phyloP scores from a whole-genome alignment of 768 basidiomycete genomes.

The Porpolomopsis calyptriformis region DNA sequence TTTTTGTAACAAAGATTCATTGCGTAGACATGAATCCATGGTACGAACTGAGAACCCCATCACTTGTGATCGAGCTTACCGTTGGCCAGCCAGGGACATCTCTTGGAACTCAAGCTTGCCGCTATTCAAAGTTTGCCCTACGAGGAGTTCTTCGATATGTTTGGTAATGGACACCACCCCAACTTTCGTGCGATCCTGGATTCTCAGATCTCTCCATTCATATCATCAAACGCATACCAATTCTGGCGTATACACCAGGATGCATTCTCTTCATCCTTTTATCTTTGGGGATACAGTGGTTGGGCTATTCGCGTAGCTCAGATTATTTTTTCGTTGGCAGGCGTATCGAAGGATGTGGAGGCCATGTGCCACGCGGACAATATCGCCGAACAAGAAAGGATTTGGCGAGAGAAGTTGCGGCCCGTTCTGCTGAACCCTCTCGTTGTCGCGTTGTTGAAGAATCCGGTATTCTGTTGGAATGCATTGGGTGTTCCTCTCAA shows the following conservation, averaged over 20 bases:
- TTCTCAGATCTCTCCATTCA: conserved; percentile 47
- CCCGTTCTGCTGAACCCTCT: conserved; percentile 52
- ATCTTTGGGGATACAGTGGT: conserved; percentile 57
- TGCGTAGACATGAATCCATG: conserved; percentile 68
- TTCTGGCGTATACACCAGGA: conserved; percentile 61
- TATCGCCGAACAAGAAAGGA: conserved; percentile 43
- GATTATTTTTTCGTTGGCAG: conserved; percentile 47
- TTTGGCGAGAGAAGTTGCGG: conserved; percentile 51
- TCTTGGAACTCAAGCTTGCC: conserved; percentile 71
- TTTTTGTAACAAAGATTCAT: conserved; percentile 34
- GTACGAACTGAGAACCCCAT: conserved; percentile 15
- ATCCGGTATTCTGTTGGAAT: conserved; percentile 60
- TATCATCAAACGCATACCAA: conserved; percentile 65
- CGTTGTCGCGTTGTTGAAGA: conserved; percentile 45
- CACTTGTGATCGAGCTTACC: background rate
- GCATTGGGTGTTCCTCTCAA: conserved; percentile 68
- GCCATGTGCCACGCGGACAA: conserved; percentile 45
- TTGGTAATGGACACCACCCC: conserved; percentile 52
- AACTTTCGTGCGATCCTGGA: conserved; percentile 53
- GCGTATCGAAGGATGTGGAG: conserved; percentile 45
- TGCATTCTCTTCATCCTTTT: conserved; percentile 50
- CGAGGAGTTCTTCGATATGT: conserved; percentile 54
- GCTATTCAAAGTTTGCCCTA: conserved; percentile 45
- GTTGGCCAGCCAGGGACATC: conserved; percentile 53
- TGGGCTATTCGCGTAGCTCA: conserved; percentile 55